Percentiles rank a stretch among this genome's conserved stretches.
These are phyloP conservation scores for Closterium sp. DNA, from an alignment of 139 green algal genomes.

Conservation along the genomic window DNA sequence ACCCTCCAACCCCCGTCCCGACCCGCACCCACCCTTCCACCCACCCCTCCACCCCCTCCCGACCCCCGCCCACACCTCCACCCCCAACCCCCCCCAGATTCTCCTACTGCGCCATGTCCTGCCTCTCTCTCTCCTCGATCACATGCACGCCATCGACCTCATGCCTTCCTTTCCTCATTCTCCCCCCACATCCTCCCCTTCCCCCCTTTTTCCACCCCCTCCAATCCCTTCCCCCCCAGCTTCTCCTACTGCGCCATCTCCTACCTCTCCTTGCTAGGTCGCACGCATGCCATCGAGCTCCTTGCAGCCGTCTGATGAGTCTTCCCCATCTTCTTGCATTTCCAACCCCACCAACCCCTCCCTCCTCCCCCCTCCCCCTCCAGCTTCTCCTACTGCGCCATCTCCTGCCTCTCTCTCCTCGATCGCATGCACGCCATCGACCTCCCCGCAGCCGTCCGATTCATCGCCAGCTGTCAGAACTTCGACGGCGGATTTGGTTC, in stretches of 20 bases:
- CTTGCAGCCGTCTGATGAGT: conserved; percentile 72
- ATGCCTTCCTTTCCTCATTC: too few relatives aligned
- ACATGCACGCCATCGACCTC: conserved; percentile 70
- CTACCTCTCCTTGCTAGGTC: conserved; percentile 66
- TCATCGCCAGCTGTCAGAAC: conserved; percentile 84
- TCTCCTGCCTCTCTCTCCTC: conserved; percentile 71
- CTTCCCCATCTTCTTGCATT: neutral
- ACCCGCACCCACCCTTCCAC: too few relatives aligned
- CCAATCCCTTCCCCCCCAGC: neutral
- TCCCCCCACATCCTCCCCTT: too few relatives aligned
- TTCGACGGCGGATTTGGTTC: conserved; percentile 97
- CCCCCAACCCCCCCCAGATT: conserved; percentile 70
- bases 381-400: conserved; percentile 90
- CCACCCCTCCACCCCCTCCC: neutral
- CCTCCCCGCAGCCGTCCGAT: conserved; percentile 70
- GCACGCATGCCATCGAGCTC: conserved; percentile 70
- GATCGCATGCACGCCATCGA: conserved; percentile 64
- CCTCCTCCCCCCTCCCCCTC: neutral
- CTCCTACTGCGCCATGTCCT: conserved; percentile 85
- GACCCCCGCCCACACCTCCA: neutral
- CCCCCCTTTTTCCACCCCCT: neutral
- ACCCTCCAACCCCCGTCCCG: too few relatives aligned
- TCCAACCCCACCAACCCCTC: neutral
- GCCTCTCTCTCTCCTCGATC: conserved; percentile 66
- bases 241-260: conserved; percentile 93